Evolutionary conservation across 306 rosid species (phyloP).

Genomic region (Cicer judaicum): DNA sequence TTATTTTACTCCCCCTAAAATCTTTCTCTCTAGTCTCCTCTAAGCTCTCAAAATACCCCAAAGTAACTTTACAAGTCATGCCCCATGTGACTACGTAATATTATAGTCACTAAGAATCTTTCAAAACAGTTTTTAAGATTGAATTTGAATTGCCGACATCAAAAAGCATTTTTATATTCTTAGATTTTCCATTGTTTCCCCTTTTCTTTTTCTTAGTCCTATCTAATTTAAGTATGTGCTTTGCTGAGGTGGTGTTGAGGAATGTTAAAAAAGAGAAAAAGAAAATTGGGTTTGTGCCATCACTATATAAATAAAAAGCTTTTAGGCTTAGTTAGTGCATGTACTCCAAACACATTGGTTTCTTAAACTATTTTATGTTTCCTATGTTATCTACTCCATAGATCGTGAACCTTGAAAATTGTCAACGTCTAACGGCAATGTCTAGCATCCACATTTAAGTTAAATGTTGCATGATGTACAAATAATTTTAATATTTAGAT

Average conservation of each 20-base stretch:
- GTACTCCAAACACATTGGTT: slow-evolving; percentile 40
- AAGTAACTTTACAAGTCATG: not conserved
- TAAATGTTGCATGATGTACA: too few species aligned
- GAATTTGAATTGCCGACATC: not conserved
- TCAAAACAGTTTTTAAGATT: not conserved
- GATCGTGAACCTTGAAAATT: slow-evolving; percentile 49
- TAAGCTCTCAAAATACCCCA: too few species aligned
- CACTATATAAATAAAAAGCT: slow-evolving; percentile 22
- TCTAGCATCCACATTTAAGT: not conserved
- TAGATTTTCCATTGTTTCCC: too few species aligned
- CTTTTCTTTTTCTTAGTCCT: slow-evolving; percentile 16
- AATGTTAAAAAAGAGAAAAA: not conserved
- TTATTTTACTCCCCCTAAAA: too few species aligned
- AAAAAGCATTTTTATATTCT: too few species aligned
- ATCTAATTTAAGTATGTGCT: slow-evolving; percentile 3
- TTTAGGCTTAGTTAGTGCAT: not conserved
- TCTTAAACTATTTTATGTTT: slow-evolving; percentile 28
- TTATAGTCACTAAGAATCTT: not conserved
- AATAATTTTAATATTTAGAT: too few species aligned
- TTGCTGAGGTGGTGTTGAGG: slow-evolving; percentile 33
- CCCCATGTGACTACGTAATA: slow-evolving; percentile 29
- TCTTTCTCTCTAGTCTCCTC: too few species aligned
- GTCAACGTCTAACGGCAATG: slow-evolving; percentile 29
- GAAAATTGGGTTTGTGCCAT: not conserved
- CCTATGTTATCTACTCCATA: slow-evolving; percentile 22